Percentiles rank a stretch among this genome's conserved stretches.
These are phyloP conservation scores for Penicillium hordei DNA, from an alignment of 2,329 filamentous ascomycete species.

Conservation along the genomic window DNA sequence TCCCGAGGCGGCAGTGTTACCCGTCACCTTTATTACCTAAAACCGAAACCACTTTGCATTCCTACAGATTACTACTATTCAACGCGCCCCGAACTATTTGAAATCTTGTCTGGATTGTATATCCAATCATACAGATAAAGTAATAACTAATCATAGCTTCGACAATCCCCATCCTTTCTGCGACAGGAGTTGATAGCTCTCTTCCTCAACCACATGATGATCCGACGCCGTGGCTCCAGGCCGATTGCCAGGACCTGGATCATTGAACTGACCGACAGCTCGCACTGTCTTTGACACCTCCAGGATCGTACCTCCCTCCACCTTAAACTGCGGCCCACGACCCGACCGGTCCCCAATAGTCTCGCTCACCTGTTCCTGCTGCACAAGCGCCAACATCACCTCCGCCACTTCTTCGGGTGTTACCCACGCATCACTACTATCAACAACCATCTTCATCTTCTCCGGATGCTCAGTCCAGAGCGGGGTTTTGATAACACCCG, in stretches of 20 bases:
- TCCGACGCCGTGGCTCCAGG: conserved; percentile 51
- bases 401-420: conserved; percentile 61
- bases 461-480: conserved; percentile 63
- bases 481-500: conserved; percentile 61
- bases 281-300: conserved; percentile 58
- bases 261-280: conserved; percentile 52
- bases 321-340: conserved; percentile 30
- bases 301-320: conserved; percentile 54
- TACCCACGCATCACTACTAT: conserved; percentile 55
- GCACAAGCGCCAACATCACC: conserved; percentile 58
- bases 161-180: conserved; percentile 51
- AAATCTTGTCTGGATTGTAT: background rate
- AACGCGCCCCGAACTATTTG: background rate
- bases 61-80: background rate
- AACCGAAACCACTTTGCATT: background rate
- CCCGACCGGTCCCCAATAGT: conserved; percentile 35
- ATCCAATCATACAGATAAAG: background rate
- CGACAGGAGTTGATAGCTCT: conserved; percentile 52
- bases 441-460: conserved; percentile 55
- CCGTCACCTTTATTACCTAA: background rate
- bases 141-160: conserved; percentile 24
- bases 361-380: conserved; percentile 47
- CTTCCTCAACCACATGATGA: conserved; percentile 42
- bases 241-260: conserved; percentile 52
- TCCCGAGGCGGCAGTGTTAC: too few relatives aligned